Base-by-base conservation (phyloP, 805 yeast genomes). In the Metschnikowia chrysomelidarum region DNA sequence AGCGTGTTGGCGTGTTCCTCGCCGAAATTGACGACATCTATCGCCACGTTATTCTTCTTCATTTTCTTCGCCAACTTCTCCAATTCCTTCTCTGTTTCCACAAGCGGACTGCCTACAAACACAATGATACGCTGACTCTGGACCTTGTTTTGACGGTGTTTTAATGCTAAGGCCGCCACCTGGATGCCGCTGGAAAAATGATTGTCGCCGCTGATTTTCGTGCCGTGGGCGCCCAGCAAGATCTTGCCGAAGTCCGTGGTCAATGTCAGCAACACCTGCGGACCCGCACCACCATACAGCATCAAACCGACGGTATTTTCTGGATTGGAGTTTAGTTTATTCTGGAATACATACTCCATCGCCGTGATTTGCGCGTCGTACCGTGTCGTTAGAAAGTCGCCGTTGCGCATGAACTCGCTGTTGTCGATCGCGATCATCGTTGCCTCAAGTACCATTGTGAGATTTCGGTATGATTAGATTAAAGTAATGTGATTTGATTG, bases 381-480 rank as follows among this genome's bases (percentile, higher is more conserved):
- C 53, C 98, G 75, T 11, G 89, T 81, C 12, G 94, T 79, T 23
- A 85, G 74, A 54, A 82, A 93, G 60, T 93, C 98, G 20, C 98
- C 98, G 58, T 93, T 93, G 54, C 98, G 75, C 78, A 89, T 85
- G 62, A 74, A 91, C 67, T 93, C 98, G 34, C 96, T 87, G 71
- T 88, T 91, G 70, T 93, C 99, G 56, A 93, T 76, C 54, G 88
- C 87, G 44, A 93, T 76, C 84, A 93, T 89, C 11, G 96, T 85
- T 45, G 98, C 98, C 66, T 93, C 98, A 53, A 89, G 75, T 46
- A 83, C 96, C 97, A 88, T 88, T 36, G 55, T 71, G 46, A 28
- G 15, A 13, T 14, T 21, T 26, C 17, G 14, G 19, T n/a, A n/a
- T n/a, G n/a, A n/a, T n/a, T n/a, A n/a, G n/a, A n/a, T n/a, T n/a